Evolutionary conservation across 306 rosid genomes (phyloP), one percentile per base, ranked within the genome.

Genomic region (Cucumis cinereus): DNA sequence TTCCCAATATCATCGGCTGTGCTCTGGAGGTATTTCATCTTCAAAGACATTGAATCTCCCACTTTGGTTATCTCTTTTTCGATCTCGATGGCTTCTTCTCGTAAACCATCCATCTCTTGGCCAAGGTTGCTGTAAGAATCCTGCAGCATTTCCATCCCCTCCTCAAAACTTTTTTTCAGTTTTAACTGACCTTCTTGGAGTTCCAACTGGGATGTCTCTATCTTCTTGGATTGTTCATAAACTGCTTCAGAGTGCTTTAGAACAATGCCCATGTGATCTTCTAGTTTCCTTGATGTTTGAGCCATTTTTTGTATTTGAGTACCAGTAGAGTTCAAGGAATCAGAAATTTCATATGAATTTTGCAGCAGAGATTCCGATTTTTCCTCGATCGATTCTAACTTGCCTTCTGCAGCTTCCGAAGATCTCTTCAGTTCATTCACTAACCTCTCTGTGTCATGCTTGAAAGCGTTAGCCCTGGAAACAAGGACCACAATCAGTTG

Each of bases 1-100:
- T 84, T 82, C n/a, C 85, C 88, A 71, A 93, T 90, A 61, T 86
- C 92, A 62, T 90, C 94, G 16, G 97, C 88, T 79, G 86, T 91
- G 79, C 73, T 83, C 79, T 93, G 90, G 61, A 91, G 59, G 75
- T 14, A 77, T 26, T 50, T 78, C 97, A 93, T 88, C 85, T 79
- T 80, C 57, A 40, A 36, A 12, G 89, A 85, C 94, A 91, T 86
- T 47, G 80, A 68, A 12, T 85, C 89, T 78, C 96, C 98, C 54
- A 93, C 86, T 87, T 78, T 83, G 20, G 55, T 55, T 7, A 93
- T 88, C 83, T 85, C 87, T 62, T 86, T 83, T 74, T 88, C 96
- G 6, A 85, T 90, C 82, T 74, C 89, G 16, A 79, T 56, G 10
- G 96, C 80, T 80, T 90, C 97, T 15, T 75, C 82, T 82, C 90